Evolutionary conservation across 768 basidiomycete genomes (phyloP), one percentile per base, ranked within the genome.

Genomic region (Russula emetica): DNA sequence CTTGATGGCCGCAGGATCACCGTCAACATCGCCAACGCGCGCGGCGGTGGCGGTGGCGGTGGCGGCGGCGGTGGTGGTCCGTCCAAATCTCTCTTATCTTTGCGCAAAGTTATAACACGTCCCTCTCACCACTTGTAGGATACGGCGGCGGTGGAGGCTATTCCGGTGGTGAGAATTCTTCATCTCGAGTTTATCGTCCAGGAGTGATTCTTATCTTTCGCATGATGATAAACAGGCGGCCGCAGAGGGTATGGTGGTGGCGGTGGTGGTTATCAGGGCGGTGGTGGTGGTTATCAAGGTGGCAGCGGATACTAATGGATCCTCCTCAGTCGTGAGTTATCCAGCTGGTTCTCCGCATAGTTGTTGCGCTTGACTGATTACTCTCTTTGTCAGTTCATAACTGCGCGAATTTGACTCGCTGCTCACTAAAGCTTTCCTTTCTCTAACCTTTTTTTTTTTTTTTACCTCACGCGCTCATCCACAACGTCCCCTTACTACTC

Each of bases 1-100:
- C 85, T 98, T 67, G 96, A 98, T 76, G 94, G 95, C 56, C 85
- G 96, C 69, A 82, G 90, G 64, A 86, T 98, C 73, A 93, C 92
- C 76, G 83, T 85, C 57, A 98, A 96, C 79, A 78, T 90, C 58
- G 88, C 89, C 44, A 90, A 92, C 67, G 84, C 87, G 55, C 82
- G 87, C 56, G 75, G 77, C 53, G 72, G 76, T n/a, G 83, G 82
- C 5, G 78, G 61, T 0, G 58, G 58, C 0, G 54, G 59, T 1
- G 75, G 77, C 55, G 72, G 76, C 24, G 83, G 82, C 7, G 78
- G 82, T 42, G 83, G 83, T 10, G 77, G 78, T 62, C 76, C 32
- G 50, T 58, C n/a, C 26, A 47, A 61, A 7, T 5, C 22, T 28
- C 34, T 26, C 22, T 34, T 52, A 26, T 47, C 20, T 22, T 20